A percentile compares a stretch with the other conserved stretches of the same genome.
phyloP scores from a whole-genome alignment of 306 rosid genomes.

The Notholithocarpus densiflorus region DNA sequence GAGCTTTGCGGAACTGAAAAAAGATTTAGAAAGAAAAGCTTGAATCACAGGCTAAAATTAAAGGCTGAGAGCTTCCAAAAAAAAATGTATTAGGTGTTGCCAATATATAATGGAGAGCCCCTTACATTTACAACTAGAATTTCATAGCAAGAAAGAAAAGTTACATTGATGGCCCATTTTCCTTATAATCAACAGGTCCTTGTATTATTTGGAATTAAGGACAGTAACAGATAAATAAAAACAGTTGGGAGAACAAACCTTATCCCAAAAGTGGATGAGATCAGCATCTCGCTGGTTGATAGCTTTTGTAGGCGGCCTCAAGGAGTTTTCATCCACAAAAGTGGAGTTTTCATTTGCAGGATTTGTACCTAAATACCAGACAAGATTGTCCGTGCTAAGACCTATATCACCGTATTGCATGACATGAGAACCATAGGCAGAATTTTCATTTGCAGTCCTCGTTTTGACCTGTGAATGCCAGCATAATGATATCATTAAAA shows the following conservation, averaged over 20 bases:
- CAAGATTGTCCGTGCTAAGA: conserved; percentile 45
- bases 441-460: conserved; percentile 59
- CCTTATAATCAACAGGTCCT: neutral
- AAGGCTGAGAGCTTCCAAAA: neutral
- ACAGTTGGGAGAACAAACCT: conserved; percentile 44
- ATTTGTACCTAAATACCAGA: conserved; percentile 71
- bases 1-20: conserved; percentile 77
- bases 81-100: neutral
- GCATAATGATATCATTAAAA: neutral
- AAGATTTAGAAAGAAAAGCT: conserved; percentile 15
- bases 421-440: conserved; percentile 79
- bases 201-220: neutral
- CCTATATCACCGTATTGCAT: conserved; percentile 83
- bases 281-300: conserved; percentile 94
- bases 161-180: neutral
- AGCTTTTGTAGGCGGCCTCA: conserved; percentile 55
- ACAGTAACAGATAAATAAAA: conserved; percentile 8
- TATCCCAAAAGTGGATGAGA: conserved; percentile 93
- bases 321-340: conserved; percentile 59
- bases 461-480: conserved; percentile 64
- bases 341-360: conserved; percentile 88
- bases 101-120: neutral
- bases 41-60: neutral
- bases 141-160: neutral
- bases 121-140: neutral